Evolutionary conservation across 2,329 filamentous ascomycete genomes (phyloP).

Genomic region (Fusarium hostae): DNA sequence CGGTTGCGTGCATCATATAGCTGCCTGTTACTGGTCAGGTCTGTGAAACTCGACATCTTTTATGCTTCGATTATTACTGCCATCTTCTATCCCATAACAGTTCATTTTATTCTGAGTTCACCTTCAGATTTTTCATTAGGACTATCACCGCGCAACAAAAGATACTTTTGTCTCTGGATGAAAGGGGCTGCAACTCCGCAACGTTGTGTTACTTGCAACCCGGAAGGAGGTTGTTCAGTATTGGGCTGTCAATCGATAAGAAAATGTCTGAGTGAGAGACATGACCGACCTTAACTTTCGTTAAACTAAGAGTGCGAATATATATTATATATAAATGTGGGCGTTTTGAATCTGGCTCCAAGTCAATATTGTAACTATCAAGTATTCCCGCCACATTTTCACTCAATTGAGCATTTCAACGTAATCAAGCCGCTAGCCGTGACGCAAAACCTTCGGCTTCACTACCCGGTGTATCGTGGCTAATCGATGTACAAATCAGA

Average conservation of each 20-base stretch:
- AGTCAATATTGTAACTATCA: not conserved
- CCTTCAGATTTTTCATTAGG: not conserved
- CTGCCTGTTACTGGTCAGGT: not conserved
- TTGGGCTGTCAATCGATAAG: not conserved
- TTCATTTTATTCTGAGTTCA: not conserved
- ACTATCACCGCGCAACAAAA: not conserved
- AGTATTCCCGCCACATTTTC: not conserved
- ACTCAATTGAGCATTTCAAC: not conserved
- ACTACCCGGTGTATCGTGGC: conserved; percentile 18
- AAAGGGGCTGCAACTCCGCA: conserved; percentile 21
- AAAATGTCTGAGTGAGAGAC: not conserved
- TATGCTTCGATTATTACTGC: conserved; percentile 15
- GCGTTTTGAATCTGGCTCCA: not conserved
- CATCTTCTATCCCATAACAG: not conserved
- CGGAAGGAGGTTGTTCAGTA: conserved; percentile 10
- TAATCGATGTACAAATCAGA: conserved; percentile 31
- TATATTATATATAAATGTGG: not conserved
- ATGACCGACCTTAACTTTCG: not conserved
- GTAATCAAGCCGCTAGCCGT: not conserved
- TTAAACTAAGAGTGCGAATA: not conserved
- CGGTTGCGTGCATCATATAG: not conserved
- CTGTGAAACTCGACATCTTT: not conserved
- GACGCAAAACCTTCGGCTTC: conserved; percentile 17
- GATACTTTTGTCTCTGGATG: conserved; percentile 2
- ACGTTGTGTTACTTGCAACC: conserved; percentile 27